A percentile compares a stretch with the other conserved stretches of the same genome.
Conservation (phyloP, 2,329 filamentous ascomycete species). For the Cladosporium sp. region DNA sequence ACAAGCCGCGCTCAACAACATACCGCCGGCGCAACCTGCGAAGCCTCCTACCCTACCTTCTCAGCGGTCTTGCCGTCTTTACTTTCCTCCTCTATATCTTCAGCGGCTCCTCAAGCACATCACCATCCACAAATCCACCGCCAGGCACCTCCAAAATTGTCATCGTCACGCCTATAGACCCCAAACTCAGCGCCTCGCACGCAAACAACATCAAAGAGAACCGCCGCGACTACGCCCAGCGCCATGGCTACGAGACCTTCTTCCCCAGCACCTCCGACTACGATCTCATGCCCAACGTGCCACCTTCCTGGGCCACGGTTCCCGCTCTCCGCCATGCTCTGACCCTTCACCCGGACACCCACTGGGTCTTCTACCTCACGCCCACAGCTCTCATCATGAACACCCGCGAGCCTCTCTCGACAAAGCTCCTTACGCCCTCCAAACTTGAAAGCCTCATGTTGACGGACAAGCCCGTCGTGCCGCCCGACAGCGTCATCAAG, state of each 20-base stretch:
- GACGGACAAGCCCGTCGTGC: slow-evolving; percentile 79
- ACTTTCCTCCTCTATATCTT: slow-evolving; percentile 31
- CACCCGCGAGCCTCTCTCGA: slow-evolving; percentile 63
- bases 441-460: slow-evolving; percentile 76
- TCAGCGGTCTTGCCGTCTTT: slow-evolving; percentile 21
- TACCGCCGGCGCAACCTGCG: slow-evolving; percentile 23
- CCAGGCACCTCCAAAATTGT: slow-evolving; percentile 57
- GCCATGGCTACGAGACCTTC: slow-evolving; percentile 84
- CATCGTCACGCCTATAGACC: slow-evolving; percentile 80
- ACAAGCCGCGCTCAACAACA: slow-evolving; percentile 55
- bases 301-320: slow-evolving; percentile 68
- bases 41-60: slow-evolving; percentile 45
- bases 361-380: slow-evolving; percentile 84
- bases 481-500: slow-evolving; percentile 94
- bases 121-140: slow-evolving; percentile 16
- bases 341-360: slow-evolving; percentile 69
- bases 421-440: slow-evolving; percentile 63
- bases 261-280: slow-evolving; percentile 76
- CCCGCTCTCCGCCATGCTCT: slow-evolving; percentile 87
- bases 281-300: slow-evolving; percentile 57
- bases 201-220: slow-evolving; percentile 74
- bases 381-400: slow-evolving; percentile 87
- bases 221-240: slow-evolving; percentile 74
- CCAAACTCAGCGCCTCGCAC: slow-evolving; percentile 62
- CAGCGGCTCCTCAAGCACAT: slow-evolving; percentile 21